Base-by-base conservation (phyloP, 2,329 filamentous ascomycete genomes). In the Daldinia sp. region DNA sequence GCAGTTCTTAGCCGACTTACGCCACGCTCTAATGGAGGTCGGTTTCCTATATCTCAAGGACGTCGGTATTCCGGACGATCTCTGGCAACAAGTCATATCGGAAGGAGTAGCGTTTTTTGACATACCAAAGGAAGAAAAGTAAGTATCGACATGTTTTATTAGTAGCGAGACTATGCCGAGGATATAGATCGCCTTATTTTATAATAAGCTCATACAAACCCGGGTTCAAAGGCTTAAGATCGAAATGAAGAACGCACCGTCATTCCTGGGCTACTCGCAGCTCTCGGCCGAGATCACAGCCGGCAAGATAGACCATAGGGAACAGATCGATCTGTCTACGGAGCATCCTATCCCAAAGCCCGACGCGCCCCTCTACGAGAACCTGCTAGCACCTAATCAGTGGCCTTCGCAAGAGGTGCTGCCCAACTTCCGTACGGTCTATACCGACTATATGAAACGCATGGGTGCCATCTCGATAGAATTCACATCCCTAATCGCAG, bases 41-140 rank as follows among this genome's bases (percentile, higher is more conserved):
- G 93, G 93, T 1, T 96, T 96, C 72, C 77, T 96, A 19, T 96
- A 96, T 73, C 85, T 96, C 64, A 90, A 89, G 73, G 93, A 96
- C 72, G 89, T 91, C 2, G 90, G 90, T 19, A 87, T 94, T 51
- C 81, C 89, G 4, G 83, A 89, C 13, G 80, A 84, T 35, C 78
- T 94, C 53, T 87, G 91, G 69, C 73, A 85, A 21, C 77, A 83
- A 64, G 91, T 94, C 23, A 87, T 92, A 54, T 72, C 78, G 2
- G 83, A 93, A 71, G 91, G 90, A 43, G 86, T 85, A 55, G 81
- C 79, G 0, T 95, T 96, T 77, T 96, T 96, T 71, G 86, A 92
- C 62, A 82, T 96, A 58, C 89, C 91, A 0, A 74, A 81, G 63
- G 87, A 90, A 68, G 91, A 95, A 77, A 96, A 96, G 86, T 87